Base-by-base conservation (phyloP, 148 eudicot genomes). In the Camellia granthamiana region DNA sequence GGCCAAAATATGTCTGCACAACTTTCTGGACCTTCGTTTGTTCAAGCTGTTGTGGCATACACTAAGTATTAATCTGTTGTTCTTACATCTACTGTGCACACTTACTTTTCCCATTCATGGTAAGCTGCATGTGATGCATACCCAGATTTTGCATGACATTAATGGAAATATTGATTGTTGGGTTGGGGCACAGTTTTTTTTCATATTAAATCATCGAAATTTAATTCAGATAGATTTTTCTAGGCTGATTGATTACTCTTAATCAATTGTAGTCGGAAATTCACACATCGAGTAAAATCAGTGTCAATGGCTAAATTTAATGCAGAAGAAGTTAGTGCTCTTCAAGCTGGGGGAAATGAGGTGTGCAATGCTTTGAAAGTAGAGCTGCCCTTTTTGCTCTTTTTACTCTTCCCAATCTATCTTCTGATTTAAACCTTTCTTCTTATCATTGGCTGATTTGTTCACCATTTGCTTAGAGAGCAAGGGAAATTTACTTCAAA, bases 1-100 rank as follows among this genome's bases (percentile, higher is more conserved):
- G 91, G 72, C 91, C 92, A 0, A 91, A 90, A 68, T 90, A 90
- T 82, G 89, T 88, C 65, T 90, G 92, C 86, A 86, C 91, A 11
- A 88, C 89, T 15, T 90, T 90, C 78, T 84, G 88, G 91, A 90
- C 90, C 67, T 88, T 88, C 77, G 89, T 90, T 47, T 90, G 92
- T 84, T 88, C 89, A 43, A 90, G 83, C 78, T 90, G 92, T 77
- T 85, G 92, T 23, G 92, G 92, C 16, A 80, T 88, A 38, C 92
- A 90, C 91, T 90, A 87, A 88, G 92, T 88, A 38, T 74, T 59
- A 11, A 43, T n/a, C 15, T 5, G 16, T 30, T 0, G 6, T 44
- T 44, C 44, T 69, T 13, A 21, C 3, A 21, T 18, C 38, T 72
- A 21, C 2, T 51, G 9, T 9, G 18, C 11, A 12, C 43, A 23